Base-by-base conservation (phyloP, 495 filamentous ascomycete genomes). In the Neurospora sp. region DNA sequence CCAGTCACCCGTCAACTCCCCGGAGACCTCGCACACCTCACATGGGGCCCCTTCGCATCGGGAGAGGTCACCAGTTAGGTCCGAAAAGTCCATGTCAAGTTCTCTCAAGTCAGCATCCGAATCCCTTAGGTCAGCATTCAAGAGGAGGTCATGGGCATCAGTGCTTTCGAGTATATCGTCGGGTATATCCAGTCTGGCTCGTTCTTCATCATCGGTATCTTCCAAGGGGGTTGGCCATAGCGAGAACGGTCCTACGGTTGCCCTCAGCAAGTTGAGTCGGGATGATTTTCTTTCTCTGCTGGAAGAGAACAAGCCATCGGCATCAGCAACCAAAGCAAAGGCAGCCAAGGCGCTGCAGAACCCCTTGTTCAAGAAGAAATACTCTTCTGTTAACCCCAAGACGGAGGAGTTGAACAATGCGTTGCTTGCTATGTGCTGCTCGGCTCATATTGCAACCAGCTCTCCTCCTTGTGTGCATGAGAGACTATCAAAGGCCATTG, bases 131-230 rank as follows among this genome's bases (percentile, higher is more conserved):
- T 80, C 79, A 8, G 78, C 78, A 14, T 72, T 71, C 69, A 81
- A 80, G 66, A 76, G 79, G 8, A 66, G 78, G 70, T 81, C 79
- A 18, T 81, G 79, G 79, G 79, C 79, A 7, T 81, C 79, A 35
- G 78, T 81, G 16, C 73, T 81, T 7, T 80, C 79, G 38, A 81
- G 79, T 54, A 81, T 81, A 70, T 81, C 79, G 44, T 80, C 79
- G 4, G 79, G 79, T 14, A 81, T 81, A 39, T 77, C 74, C 31
- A 81, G 79, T 44, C 72, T 81, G n/a, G 79, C 79, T 1, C 74
- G 79, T 5, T 81, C 79, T 1, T 79, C 79, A 0, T 81, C 79
- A 0, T 80, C 79, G 6, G 77, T 77, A 4, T 81, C 79, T 0
- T 81, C 79, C 38, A 80, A 79, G 59, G 73, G 74, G 38, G 59